phyloP scores from a whole-genome alignment of 2,329 filamentous ascomycete species.

The Fusarium armeniacum region DNA sequence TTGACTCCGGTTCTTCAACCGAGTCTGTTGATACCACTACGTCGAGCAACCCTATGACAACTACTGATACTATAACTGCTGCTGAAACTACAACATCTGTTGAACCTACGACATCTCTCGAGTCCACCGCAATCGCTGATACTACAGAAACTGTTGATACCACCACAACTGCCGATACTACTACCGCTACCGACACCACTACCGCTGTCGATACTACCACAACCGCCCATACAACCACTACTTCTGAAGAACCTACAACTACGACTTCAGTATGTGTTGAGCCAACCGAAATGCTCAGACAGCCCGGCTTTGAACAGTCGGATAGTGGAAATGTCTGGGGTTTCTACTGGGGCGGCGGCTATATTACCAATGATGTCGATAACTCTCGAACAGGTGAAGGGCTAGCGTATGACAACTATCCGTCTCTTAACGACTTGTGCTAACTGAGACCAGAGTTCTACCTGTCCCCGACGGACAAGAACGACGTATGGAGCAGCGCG shows the following conservation, averaged over 20 bases:
- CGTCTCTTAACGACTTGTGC: accelerated
- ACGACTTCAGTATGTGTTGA: constrained; percentile 17
- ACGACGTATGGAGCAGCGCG: constrained; percentile 19
- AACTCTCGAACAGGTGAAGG: background rate
- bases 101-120: background rate
- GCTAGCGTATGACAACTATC: background rate
- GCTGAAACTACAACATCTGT: accelerated
- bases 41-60: background rate
- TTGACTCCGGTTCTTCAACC: background rate
- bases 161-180: background rate
- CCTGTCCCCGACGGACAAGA: constrained; percentile 6
- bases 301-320: background rate
- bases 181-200: background rate
- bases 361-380: accelerated
- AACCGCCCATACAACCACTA: background rate
- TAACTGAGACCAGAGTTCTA: accelerated
- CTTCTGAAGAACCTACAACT: constrained; percentile 11
- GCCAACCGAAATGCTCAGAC: constrained; percentile 12
- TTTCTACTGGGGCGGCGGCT: constrained; percentile 18
- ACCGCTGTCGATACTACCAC: background rate
- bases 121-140: background rate
- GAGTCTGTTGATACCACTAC: background rate
- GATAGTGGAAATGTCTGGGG: background rate
- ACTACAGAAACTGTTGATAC: background rate
- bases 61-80: background rate